Evolutionary conservation across 805 yeast species (phyloP).

Genomic region (Metschnikowia lunata): DNA sequence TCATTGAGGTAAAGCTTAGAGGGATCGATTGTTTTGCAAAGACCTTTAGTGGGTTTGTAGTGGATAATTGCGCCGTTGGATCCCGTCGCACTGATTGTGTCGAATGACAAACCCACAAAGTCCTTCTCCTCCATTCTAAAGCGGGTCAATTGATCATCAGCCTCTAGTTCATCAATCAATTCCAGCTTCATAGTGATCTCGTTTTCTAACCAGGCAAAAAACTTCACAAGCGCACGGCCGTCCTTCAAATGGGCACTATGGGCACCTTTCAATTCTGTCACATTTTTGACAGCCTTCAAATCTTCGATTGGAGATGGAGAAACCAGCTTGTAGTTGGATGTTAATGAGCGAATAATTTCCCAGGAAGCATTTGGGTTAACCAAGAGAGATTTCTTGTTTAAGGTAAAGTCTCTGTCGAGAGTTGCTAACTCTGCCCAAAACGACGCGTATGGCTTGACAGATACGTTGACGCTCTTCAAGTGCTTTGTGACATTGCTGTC

Average conservation of each 20-base stretch:
- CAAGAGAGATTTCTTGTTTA: conserved; percentile 27
- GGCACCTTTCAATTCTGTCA: conserved; percentile 48
- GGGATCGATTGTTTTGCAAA: conserved; percentile 48
- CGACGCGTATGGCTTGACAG: conserved; percentile 39
- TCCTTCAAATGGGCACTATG: conserved; percentile 52
- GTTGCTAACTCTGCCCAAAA: conserved; percentile 43
- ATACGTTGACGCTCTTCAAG: conserved; percentile 24
- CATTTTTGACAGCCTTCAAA: conserved; percentile 50
- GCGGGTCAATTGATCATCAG: conserved; percentile 44
- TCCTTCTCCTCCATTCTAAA: conserved; percentile 40
- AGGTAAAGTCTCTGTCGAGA: conserved; percentile 33
- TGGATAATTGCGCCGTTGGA: conserved; percentile 76
- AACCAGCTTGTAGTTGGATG: conserved; percentile 26
- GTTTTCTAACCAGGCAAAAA: conserved; percentile 57
- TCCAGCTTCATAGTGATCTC: conserved; percentile 41
- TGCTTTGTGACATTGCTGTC: conserved; percentile 23
- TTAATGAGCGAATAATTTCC: conserved; percentile 35
- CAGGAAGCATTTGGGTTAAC: conserved; percentile 32
- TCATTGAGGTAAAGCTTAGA: conserved; percentile 51
- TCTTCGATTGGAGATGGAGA: conserved; percentile 41
- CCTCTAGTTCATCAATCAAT: conserved; percentile 54
- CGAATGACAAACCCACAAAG: conserved; percentile 64
- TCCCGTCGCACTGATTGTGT: conserved; percentile 72
- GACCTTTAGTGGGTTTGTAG: conserved; percentile 52
- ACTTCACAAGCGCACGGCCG: conserved; percentile 51